Base-by-base conservation (phyloP, 176 grass and related monocot genomes). In the Hordeum marinum region DNA sequence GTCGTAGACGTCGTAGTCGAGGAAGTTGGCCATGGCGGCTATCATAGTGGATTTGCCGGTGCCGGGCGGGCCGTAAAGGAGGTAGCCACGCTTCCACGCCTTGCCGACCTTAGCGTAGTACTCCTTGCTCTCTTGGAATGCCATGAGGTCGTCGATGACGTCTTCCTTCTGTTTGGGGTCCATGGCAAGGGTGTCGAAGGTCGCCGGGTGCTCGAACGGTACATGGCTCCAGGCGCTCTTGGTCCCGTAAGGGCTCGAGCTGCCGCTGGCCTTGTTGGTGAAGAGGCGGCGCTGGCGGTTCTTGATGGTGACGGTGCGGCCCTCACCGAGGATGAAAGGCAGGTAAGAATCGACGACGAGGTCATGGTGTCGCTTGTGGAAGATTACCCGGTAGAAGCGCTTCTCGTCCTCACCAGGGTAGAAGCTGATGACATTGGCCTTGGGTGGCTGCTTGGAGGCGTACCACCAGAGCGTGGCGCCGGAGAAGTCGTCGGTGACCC, bases 1-100 rank as follows among this genome's bases (percentile, higher is more conserved):
- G 25, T 97, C 91, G 21, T 97, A 94, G 55, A 92, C 79, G 45
- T 94, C 89, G 63, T 97, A 97, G 60, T 94, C 82, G 17, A 97
- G 67, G 76, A 85, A 92, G 76, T 94, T 94, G 31, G 94, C 94
- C 5, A 97, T 97, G 35, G 94, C 91, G 6, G 87, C 78, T 42
- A 96, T 94, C 91, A 94, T 91, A 75, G 91, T 87, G 67, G 94
- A 96, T 74, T 96, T 96, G 42, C 89, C 94, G 20, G 91, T 97
- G 40, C 94, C 94, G 0, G 91, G 94, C 0, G 89, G 87, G 0
- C 89, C 91, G 8, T 79, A 84, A 0, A 94, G 82, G 4, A 92
- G 91, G 85, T 92, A 94, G 0, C 89, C 91, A 0, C 91, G 82
- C 75, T 97, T 97, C 89, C 94, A 96, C 0, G 88, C 17, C 90